Base-by-base conservation (phyloP, 1,284 basidiomycete species). In the Malassezia furfur region DNA sequence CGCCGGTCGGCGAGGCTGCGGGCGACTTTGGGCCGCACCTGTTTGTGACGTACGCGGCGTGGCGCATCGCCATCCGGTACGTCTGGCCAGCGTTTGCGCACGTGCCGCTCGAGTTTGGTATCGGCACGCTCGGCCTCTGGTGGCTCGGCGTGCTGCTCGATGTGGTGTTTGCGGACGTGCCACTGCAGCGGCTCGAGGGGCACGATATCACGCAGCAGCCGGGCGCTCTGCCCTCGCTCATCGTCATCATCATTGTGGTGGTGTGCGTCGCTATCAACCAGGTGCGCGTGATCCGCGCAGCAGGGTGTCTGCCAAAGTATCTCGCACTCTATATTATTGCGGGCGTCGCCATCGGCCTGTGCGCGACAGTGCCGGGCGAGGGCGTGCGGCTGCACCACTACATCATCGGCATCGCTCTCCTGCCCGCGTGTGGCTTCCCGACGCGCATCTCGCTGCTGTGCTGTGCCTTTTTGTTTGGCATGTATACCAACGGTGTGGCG, bases 351-450 rank as follows among this genome's bases (percentile, higher is more conserved):
- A 72, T 81, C 14, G 75, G 86, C 8, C 80, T 90, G 5, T 75
- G 89, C 31, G 81, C 84, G 1, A 78, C 83, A 41, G 78, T 91
- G 28, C 88, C 88, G 3, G 60, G 57, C 11, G 67, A 69, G 10
- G 83, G 66, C 7, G 59, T 77, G 9, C 60, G 70, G 2, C 49
- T 77, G 30, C 66, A 66, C 53, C 62, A 70, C 50, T 88, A 88
- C 67, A 82, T 89, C 59, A 78, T 86, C 45, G 82, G 84, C 0
- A 84, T 90, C 70, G 79, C 81, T 8, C 78, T 90, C 54, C 80
- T 90, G 35, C 86, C 87, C 21, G 83, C 82, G 3, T 87, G 85
- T 11, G 87, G 82, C 2, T 88, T 88, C 68, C 85, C 86, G 0
- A 91, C 87, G 17, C 79, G 87, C 34, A 77, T 85, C 22, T 87